A percentile compares a stretch with the other conserved stretches of the same genome.
Conservation (phyloP, 2,329 filamentous ascomycete species). For the Cytospora mali region DNA sequence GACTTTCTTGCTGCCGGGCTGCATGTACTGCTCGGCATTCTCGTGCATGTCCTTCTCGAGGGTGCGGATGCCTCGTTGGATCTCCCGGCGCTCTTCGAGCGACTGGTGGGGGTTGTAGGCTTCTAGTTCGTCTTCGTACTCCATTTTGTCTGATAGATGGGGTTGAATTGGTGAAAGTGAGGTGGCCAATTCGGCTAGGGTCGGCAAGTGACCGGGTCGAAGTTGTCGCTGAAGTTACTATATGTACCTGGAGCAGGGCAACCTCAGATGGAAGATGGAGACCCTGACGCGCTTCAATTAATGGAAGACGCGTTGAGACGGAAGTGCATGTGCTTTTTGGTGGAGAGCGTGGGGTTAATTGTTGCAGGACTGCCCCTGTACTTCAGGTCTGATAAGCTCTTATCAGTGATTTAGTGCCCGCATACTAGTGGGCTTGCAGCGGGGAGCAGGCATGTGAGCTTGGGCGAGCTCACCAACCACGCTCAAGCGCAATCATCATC, state of each 20-base stretch:
- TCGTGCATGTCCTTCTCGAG: slow-evolving; percentile 66
- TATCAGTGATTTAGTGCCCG: neutral
- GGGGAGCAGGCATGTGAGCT: neutral
- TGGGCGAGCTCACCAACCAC: neutral
- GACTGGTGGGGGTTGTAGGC: slow-evolving; percentile 84
- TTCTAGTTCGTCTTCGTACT: slow-evolving; percentile 39
- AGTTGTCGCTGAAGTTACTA: neutral
- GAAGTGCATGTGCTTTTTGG: slow-evolving; percentile 17
- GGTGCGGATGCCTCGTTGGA: slow-evolving; percentile 71
- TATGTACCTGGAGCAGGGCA: neutral
- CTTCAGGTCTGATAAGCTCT: neutral
- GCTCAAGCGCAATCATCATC: neutral
- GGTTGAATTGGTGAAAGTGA: neutral
- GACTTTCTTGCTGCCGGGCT: slow-evolving; percentile 66
- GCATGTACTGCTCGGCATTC: slow-evolving; percentile 70
- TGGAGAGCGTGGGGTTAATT: slow-evolving; percentile 1
- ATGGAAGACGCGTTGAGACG: slow-evolving; percentile 16
- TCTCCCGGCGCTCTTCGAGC: slow-evolving; percentile 67
- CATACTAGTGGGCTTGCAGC: neutral
- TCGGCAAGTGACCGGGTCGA: neutral
- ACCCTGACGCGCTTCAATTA: slow-evolving; percentile 20
- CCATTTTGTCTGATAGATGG: slow-evolving; percentile 30
- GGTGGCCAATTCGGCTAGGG: neutral
- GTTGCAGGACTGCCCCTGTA: neutral
- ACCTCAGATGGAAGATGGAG: neutral